Base-by-base conservation (phyloP, 108 stramenopile species). In the Skeletonema marinoi region DNA sequence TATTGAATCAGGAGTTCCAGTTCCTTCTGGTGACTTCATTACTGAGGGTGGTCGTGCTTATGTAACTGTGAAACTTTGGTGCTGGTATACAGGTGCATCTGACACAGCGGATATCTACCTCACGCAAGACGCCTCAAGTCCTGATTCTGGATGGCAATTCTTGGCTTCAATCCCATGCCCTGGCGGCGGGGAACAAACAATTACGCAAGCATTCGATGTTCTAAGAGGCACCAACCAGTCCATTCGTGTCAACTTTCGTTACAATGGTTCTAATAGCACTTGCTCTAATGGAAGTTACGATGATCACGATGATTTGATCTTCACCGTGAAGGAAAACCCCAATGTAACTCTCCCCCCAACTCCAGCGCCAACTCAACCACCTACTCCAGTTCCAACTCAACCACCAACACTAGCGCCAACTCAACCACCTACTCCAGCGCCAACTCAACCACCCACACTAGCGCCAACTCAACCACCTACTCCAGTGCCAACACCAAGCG, bases 41-140 rank as follows among this genome's bases (percentile, higher is more conserved):
- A 25, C 0, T 0, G 25, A 25, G 25, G 25, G 25, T 25, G 25
- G 25, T 25, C 25, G 25, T 25, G 25, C 25, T 25, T 25, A 25
- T 25, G 25, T 25, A 25, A 25, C 25, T 0, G 25, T 25, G 25
- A 74, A 60, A 12, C 65, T 74, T 2, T 51, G 0, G 4, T 58
- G 59, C 14, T 17, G 29, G 39, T 19, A 4, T 14, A 30, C 17
- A 17, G 69, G 51, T 11, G 29, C 65, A 4, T 21, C 12, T 5
- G 74, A 74, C n/a, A 50, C 11, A 1, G 65, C 65, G 7, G 74
- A 74, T 66, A 50, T 74, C 32, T 74, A 68, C 17, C 65, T 65
- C 36, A 31, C 65, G 36, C 59, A 17, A 2, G 58, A 74, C 35
- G 46, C 29, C 17, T 29, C 11, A 1, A 46, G 44, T 30, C 35